These are phyloP conservation scores for Zygotorulaspora chibaensis DNA, from an alignment of 805 yeast genomes.

Conservation along the genomic window DNA sequence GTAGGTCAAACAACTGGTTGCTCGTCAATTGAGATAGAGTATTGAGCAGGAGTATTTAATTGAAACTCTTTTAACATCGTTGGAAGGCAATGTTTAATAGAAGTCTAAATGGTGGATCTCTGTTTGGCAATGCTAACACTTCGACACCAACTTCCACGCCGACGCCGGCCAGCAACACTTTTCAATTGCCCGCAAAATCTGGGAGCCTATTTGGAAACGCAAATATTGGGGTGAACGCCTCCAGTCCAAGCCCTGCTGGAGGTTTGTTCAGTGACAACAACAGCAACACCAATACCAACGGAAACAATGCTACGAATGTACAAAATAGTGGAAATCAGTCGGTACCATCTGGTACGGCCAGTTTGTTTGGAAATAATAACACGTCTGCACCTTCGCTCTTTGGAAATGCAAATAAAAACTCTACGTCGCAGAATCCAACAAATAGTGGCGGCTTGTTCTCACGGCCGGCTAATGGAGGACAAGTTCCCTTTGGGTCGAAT, in stretches of 20 bases:
- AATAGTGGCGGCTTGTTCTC: conserved; percentile 31
- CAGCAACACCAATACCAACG: neutral
- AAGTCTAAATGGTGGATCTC: conserved; percentile 22
- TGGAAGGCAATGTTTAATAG: conserved; percentile 19
- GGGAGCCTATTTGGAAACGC: conserved; percentile 24
- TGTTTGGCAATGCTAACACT: conserved; percentile 29
- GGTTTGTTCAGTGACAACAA: conserved; percentile 29
- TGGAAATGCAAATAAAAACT: conserved; percentile 19
- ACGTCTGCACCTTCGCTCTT: conserved; percentile 18
- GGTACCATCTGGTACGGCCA: conserved; percentile 5
- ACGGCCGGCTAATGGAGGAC: conserved; percentile 3
- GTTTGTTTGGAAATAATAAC: conserved; percentile 10
- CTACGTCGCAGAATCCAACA: conserved; percentile 1
- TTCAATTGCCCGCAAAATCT: conserved; percentile 22
- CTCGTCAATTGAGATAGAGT: no score
- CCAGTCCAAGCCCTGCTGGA: conserved; percentile 32
- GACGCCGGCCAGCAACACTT: conserved; percentile 22
- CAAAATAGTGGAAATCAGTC: conserved; percentile 5
- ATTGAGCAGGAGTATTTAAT: no score
- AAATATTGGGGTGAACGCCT: conserved; percentile 18
- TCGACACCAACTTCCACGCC: conserved; percentile 36
- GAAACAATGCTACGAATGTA: conserved; percentile 5
- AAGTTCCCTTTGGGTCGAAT: conserved; percentile 2
- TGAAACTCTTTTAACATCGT: no score
- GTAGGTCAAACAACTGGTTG: no score